Conservation (phyloP, 345 rosid species). For the Eucalyptus cloeziana region DNA sequence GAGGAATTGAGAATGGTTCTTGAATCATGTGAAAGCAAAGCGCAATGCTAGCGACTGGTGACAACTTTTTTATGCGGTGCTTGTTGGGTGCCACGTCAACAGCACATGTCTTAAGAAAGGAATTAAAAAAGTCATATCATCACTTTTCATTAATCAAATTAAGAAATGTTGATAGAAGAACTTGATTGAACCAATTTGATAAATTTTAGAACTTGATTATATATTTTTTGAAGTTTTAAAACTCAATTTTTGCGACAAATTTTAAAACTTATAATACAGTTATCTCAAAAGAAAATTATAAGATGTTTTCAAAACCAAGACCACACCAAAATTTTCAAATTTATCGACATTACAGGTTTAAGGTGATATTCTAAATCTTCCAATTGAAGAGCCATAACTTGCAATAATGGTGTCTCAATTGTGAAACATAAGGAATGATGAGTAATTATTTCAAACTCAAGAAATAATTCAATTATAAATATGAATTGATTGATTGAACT, state of each 20-base stretch:
- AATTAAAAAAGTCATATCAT: too few species aligned
- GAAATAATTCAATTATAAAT: background rate
- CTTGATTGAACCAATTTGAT: background rate
- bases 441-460: background rate
- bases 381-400: background rate
- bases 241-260: rapidly evolving
- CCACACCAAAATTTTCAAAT: background rate
- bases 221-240: background rate
- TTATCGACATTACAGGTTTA: background rate
- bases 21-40: too few species aligned
- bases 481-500: background rate
- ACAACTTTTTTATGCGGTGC: too few species aligned
- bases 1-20: too few species aligned
- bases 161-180: background rate
- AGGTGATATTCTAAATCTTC: too few species aligned
- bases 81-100: too few species aligned
- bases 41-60: too few species aligned
- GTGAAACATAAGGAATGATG: background rate
- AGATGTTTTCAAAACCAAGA: background rate
- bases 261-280: background rate
- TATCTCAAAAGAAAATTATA: background rate
- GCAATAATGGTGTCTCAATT: background rate
- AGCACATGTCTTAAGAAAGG: too few species aligned
- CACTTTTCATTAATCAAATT: background rate
- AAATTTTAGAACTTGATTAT: background rate